Percentiles rank a stretch among this genome's conserved stretches.
Conservation (phyloP, 2,329 filamentous ascomycete species). For the Clarireedia hainanense region DNA sequence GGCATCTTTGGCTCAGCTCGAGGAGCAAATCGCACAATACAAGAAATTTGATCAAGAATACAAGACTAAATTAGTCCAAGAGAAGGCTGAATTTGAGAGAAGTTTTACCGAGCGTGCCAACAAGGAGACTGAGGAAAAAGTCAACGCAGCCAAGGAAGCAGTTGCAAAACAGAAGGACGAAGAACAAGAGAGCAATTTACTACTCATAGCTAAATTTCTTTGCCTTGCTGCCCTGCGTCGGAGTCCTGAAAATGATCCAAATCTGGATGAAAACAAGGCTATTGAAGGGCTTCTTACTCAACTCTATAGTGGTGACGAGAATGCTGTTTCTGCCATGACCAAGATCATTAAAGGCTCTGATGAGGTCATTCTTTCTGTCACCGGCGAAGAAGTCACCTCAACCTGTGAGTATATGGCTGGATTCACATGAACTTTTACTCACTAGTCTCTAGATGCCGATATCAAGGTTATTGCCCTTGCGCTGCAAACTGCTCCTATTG, state of each 20-base stretch:
- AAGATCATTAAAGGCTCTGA: constrained; percentile 68
- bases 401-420: constrained; percentile 52
- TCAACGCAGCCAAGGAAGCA: constrained; percentile 37
- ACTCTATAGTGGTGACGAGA: constrained; percentile 71
- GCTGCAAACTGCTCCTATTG: constrained; percentile 39
- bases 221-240: constrained; percentile 70
- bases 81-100: constrained; percentile 55
- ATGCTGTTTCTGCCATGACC: constrained; percentile 65
- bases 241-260: constrained; percentile 53
- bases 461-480: constrained; percentile 48
- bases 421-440: neutral
- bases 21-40: constrained; percentile 67
- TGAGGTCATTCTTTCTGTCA: constrained; percentile 58
- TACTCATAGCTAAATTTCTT: constrained; percentile 71
- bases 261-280: constrained; percentile 66
- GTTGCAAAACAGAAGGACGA: constrained; percentile 41
- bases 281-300: constrained; percentile 72
- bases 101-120: constrained; percentile 42
- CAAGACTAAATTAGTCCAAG: constrained; percentile 48
- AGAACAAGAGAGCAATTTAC: constrained; percentile 54
- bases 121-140: constrained; percentile 39
- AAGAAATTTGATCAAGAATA: constrained; percentile 70
- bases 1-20: constrained; percentile 58
- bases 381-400: constrained; percentile 56
- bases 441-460: constrained; percentile 40